Conservation (phyloP, 345 rosid species). For the Orychophragmus violaceus region DNA sequence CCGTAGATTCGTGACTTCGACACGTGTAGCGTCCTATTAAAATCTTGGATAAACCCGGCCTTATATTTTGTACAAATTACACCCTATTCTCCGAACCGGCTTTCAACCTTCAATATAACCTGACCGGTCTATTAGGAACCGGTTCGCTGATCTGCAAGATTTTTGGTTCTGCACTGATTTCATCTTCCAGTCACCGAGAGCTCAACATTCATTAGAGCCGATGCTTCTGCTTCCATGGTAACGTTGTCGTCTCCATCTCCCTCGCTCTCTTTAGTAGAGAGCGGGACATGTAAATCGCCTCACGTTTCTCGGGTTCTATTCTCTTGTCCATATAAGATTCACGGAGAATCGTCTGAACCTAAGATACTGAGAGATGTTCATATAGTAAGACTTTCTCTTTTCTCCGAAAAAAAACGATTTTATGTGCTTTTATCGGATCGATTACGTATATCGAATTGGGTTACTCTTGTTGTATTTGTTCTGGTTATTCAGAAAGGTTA, state of each 20-base stretch:
- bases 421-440: neutral
- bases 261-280: slow-evolving; percentile 48
- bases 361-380: slow-evolving; percentile 58
- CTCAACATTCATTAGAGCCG: slow-evolving; percentile 5
- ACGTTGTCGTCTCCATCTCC: slow-evolving; percentile 64
- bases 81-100: too few species aligned
- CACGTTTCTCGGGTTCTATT: slow-evolving; percentile 44
- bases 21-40: neutral
- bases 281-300: slow-evolving; percentile 33
- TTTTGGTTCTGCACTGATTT: neutral
- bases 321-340: slow-evolving; percentile 29
- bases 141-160: neutral
- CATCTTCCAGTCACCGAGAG: neutral
- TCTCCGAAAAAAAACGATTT: neutral
- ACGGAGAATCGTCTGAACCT: slow-evolving; percentile 29
- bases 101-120: too few species aligned
- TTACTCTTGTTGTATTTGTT: neutral
- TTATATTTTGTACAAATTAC: neutral
- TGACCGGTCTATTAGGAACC: too few species aligned
- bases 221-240: slow-evolving; percentile 33
- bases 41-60: neutral
- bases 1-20: slow-evolving; percentile 13
- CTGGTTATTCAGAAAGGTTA: slow-evolving; percentile 51
- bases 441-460: neutral
- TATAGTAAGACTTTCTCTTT: slow-evolving; percentile 45